Evolutionary conservation across 1,284 basidiomycete genomes (phyloP).

Genomic region (Veloboletus limbatus): DNA sequence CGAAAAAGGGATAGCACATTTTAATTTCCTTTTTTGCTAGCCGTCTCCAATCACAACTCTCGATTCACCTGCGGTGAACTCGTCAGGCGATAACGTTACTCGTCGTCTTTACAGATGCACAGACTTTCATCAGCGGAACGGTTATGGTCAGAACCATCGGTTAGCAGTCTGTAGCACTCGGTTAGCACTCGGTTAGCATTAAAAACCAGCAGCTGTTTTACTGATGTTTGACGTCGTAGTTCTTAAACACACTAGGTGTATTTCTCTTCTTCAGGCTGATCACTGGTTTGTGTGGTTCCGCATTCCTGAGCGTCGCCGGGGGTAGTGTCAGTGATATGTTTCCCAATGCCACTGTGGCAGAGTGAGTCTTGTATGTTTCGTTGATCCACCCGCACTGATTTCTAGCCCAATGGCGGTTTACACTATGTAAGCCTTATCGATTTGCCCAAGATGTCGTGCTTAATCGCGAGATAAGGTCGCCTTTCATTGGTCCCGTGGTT

Average conservation of each 20-base stretch:
- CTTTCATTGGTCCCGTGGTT: slow-evolving; percentile 73
- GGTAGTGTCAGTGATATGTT: slow-evolving; percentile 80
- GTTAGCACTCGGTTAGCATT: too few species aligned
- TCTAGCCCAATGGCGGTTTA: slow-evolving; percentile 76
- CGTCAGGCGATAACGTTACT: too few species aligned
- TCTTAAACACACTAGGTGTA: slow-evolving; percentile 30
- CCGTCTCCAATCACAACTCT: too few species aligned
- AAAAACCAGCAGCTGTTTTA: too few species aligned
- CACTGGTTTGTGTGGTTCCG: slow-evolving; percentile 63
- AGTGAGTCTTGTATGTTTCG: slow-evolving; percentile 41
- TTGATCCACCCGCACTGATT: slow-evolving; percentile 3
- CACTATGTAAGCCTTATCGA: slow-evolving; percentile 39
- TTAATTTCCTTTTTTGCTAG: too few species aligned
- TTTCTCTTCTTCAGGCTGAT: slow-evolving; percentile 49
- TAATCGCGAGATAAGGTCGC: slow-evolving; percentile 36
- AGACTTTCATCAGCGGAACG: too few species aligned
- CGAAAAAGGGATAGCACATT: too few species aligned
- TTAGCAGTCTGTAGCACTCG: too few species aligned
- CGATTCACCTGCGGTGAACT: too few species aligned
- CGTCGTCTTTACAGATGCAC: too few species aligned
- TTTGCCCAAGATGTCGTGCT: not conserved
- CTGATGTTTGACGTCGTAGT: not conserved
- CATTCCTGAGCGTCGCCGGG: slow-evolving; percentile 79
- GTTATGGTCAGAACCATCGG: too few species aligned
- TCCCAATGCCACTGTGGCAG: slow-evolving; percentile 57